A percentile compares a stretch with the other conserved stretches of the same genome.
These are phyloP conservation scores for Fusarium sp. DNA, from an alignment of 2,329 filamentous ascomycete species.

Conservation along the genomic window DNA sequence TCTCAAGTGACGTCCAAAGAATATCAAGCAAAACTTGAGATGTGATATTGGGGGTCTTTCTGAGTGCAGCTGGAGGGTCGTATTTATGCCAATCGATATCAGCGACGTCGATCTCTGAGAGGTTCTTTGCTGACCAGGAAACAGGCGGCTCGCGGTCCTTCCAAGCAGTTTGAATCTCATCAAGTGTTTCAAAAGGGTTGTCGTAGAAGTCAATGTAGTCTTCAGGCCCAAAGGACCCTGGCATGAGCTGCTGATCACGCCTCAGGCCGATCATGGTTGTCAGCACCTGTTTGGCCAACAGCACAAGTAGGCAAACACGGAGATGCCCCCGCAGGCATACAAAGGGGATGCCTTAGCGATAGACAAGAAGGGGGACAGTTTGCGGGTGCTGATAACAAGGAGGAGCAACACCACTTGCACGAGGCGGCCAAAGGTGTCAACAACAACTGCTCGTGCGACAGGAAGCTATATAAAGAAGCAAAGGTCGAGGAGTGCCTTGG, in stretches of 20 bases:
- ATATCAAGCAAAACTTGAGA: conserved; percentile 57
- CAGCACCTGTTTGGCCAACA: not conserved
- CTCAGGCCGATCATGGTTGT: conserved; percentile 21
- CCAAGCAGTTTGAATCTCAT: conserved; percentile 41
- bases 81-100: conserved; percentile 60
- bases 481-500: not conserved
- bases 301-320: not conserved
- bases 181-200: conserved; percentile 45
- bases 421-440: not conserved
- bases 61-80: conserved; percentile 58
- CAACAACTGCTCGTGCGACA: conserved; percentile 17
- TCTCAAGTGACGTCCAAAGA: conserved; percentile 59
- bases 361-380: not conserved
- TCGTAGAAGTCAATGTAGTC: conserved; percentile 47
- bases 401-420: not conserved
- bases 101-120: conserved; percentile 40
- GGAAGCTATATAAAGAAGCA: conserved; percentile 18
- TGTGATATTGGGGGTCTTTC: conserved; percentile 51
- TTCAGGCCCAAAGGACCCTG: conserved; percentile 47
- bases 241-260: conserved; percentile 39
- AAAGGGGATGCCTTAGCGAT: not conserved
- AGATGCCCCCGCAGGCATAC: conserved; percentile 9
- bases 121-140: conserved; percentile 39
- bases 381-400: not conserved
- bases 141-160: conserved; percentile 27